Evolutionary conservation across 768 basidiomycete genomes (phyloP).

Genomic region (Auricularia sp.): DNA sequence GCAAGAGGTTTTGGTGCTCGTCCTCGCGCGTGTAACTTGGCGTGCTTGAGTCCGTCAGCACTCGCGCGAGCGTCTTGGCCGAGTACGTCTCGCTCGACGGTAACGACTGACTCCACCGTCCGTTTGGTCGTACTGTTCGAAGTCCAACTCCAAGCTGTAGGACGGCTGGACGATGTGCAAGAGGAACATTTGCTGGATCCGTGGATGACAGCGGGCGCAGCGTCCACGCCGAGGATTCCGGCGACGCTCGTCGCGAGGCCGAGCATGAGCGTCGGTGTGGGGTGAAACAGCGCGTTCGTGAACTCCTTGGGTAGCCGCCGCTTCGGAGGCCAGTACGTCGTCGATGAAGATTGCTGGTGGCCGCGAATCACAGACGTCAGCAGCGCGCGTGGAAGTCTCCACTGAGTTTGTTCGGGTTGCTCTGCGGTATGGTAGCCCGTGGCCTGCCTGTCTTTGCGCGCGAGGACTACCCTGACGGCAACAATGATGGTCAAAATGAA

Average conservation of each 20-base stretch:
- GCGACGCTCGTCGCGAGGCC: constrained; percentile 51
- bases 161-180: constrained; percentile 44
- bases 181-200: constrained; percentile 46
- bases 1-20: constrained; percentile 17
- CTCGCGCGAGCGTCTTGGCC: constrained; percentile 85
- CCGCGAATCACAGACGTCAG: background rate
- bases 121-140: background rate
- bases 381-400: background rate
- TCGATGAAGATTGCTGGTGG: background rate
- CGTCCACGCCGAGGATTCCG: constrained; percentile 46
- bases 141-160: background rate
- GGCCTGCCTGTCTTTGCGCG: background rate
- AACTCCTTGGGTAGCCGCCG: background rate
- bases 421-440: background rate
- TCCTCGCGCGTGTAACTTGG: constrained; percentile 32
- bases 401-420: background rate
- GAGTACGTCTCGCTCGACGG: constrained; percentile 86
- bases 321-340: background rate
- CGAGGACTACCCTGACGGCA: too few relatives aligned
- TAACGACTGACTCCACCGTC: constrained; percentile 35
- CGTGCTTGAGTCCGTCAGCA: constrained; percentile 65
- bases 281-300: constrained; percentile 28
- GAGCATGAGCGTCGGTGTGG: constrained; percentile 59
- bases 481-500: too few relatives aligned
- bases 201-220: constrained; percentile 64